Conservation (phyloP, 306 rosid species). For the Carpinus viminea region DNA sequence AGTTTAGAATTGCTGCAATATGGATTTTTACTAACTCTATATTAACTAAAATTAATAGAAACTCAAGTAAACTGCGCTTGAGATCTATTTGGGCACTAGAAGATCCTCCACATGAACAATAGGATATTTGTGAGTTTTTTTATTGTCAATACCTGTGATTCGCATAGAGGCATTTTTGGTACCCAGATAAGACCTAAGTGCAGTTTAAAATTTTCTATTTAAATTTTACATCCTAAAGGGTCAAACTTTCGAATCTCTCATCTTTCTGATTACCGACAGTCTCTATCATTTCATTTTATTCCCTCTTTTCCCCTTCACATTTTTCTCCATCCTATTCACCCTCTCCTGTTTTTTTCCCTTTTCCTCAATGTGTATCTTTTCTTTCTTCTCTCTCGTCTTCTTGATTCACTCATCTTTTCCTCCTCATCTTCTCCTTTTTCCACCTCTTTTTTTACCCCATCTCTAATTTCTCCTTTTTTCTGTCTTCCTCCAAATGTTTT, state of each 20-base stretch:
- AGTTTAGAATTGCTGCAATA: no score
- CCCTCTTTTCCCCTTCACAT: neutral
- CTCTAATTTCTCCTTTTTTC: neutral
- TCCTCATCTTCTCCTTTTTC: neutral
- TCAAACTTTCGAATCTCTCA: neutral
- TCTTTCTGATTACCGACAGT: neutral
- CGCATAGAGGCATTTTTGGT: no score
- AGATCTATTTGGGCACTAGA: no score
- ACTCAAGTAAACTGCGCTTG: no score
- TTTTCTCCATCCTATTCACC: neutral
- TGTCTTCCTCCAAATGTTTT: neutral
- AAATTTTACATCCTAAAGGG: neutral
- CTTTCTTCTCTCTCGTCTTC: neutral
- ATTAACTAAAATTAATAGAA: no score
- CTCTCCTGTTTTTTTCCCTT: neutral
- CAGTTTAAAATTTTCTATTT: no score
- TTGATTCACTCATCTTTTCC: neutral
- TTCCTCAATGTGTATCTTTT: neutral
- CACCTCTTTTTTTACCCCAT: neutral
- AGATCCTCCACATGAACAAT: no score
- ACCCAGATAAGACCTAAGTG: no score
- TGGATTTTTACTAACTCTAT: no score
- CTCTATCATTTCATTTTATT: neutral
- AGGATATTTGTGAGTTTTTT: no score
- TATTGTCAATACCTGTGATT: no score